Evolutionary conservation across 2,329 filamentous ascomycete species (phyloP).

Genomic region (Aspergillus neotritici): DNA sequence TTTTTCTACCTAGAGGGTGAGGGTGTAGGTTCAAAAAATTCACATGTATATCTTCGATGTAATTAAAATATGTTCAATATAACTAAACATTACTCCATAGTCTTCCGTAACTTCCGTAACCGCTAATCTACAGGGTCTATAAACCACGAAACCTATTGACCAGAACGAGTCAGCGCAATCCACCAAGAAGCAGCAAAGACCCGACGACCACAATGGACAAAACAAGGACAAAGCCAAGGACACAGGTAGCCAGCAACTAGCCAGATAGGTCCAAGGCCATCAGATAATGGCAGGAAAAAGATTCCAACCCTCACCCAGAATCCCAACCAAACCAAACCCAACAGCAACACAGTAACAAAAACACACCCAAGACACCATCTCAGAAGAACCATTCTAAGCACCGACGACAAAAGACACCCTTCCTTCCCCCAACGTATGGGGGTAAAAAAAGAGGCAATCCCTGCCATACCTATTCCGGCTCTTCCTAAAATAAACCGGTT

Average conservation of each 20-base stretch:
- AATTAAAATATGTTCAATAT: too few species aligned
- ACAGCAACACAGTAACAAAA: constrained; percentile 7
- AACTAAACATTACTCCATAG: too few species aligned
- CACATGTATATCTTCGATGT: constrained; percentile 1
- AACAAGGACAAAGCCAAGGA: neutral
- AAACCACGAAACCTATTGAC: neutral
- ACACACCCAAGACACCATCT: constrained; percentile 20
- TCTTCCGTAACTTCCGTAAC: too few species aligned
- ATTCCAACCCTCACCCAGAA: neutral
- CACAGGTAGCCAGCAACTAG: neutral
- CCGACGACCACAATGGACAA: neutral
- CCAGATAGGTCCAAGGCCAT: too few species aligned
- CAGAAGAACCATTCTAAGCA: constrained; percentile 47
- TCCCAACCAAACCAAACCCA: constrained; percentile 3
- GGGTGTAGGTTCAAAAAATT: constrained; percentile 1
- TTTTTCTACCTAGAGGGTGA: too few species aligned
- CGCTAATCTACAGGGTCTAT: too few species aligned
- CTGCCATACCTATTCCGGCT: constrained; percentile 45
- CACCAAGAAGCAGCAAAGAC: neutral
- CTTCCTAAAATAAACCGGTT: constrained; percentile 43
- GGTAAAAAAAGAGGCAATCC: constrained; percentile 2
- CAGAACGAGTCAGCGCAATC: neutral
- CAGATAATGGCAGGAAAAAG: too few species aligned
- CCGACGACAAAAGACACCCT: constrained; percentile 35
- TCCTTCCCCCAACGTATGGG: constrained; percentile 12